These are phyloP conservation scores for Tetracentron sinense DNA, from an alignment of 164 flowering plant genomes.

Conservation along the genomic window DNA sequence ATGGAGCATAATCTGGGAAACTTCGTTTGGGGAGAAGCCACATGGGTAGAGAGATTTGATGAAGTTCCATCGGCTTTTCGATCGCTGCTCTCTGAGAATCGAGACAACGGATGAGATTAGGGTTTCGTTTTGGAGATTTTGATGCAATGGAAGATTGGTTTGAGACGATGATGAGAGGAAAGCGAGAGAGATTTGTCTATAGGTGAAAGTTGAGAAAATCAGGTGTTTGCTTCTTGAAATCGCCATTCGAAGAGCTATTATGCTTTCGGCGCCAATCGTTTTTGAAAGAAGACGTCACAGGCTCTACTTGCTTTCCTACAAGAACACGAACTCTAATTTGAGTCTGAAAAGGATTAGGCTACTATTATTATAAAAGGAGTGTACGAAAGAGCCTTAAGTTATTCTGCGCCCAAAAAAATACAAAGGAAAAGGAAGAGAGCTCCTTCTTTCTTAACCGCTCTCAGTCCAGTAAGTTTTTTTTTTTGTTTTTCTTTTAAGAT, in stretches of 20 bases:
- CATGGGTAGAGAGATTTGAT: slow-evolving; percentile 47
- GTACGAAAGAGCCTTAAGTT: no score
- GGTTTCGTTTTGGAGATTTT: slow-evolving; percentile 10
- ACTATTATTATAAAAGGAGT: no score
- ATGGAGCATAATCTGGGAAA: slow-evolving; percentile 51
- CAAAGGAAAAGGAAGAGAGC: no score
- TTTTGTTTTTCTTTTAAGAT: no score
- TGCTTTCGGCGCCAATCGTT: no score
- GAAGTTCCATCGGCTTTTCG: slow-evolving; percentile 66
- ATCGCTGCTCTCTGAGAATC: slow-evolving; percentile 50
- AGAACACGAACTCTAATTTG: no score
- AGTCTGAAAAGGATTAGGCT: no score
- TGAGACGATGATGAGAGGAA: not conserved
- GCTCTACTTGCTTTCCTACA: no score
- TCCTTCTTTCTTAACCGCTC: no score
- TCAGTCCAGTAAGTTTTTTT: no score
- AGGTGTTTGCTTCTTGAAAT: not conserved
- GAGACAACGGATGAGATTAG: slow-evolving; percentile 36
- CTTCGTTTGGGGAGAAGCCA: slow-evolving; percentile 51
- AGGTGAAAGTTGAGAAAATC: not conserved
- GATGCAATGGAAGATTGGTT: not conserved
- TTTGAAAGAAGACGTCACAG: no score
- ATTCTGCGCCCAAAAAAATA: no score
- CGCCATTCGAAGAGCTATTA: slow-evolving; percentile 9
- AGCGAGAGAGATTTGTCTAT: not conserved